Evolutionary conservation across 2,329 filamentous ascomycete genomes (phyloP).

Genomic region (Beauveria brongniartii): DNA sequence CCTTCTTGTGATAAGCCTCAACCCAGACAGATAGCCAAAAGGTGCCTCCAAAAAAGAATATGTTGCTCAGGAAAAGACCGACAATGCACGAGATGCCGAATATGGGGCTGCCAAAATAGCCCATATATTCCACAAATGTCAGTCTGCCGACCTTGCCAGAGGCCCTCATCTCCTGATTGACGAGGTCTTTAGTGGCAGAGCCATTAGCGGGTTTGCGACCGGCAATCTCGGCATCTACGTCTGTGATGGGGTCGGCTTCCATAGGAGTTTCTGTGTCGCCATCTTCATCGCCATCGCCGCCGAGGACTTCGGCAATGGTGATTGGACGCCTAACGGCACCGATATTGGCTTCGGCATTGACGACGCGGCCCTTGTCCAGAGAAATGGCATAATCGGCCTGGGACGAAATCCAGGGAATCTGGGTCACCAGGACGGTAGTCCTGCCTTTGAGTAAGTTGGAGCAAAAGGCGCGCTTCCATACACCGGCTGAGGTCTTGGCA

Average conservation of each 20-base stretch:
- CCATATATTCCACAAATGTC: conserved; percentile 42
- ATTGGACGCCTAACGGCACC: conserved; percentile 38
- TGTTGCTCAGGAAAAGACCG: conserved; percentile 32
- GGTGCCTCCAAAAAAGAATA: conserved; percentile 33
- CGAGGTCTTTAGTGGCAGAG: conserved; percentile 32
- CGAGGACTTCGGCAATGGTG: conserved; percentile 30
- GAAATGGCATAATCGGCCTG: conserved; percentile 40
- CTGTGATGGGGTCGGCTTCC: conserved; percentile 22
- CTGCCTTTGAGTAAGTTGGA: conserved; percentile 43
- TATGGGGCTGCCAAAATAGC: conserved; percentile 38
- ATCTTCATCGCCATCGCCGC: conserved; percentile 27
- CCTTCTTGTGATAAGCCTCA: conserved; percentile 38
- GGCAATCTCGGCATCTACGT: conserved; percentile 21
- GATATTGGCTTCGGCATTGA: conserved; percentile 34
- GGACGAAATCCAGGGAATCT: conserved; percentile 43
- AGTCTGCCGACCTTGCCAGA: conserved; percentile 38
- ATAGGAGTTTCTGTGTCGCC: conserved; percentile 20
- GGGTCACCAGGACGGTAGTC: conserved; percentile 50
- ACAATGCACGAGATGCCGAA: conserved; percentile 33
- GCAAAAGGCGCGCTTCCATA: conserved; percentile 52
- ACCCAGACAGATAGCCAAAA: conserved; percentile 48
- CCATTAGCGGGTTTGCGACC: conserved; percentile 26
- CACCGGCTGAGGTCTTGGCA: conserved; percentile 45
- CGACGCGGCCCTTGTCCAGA: conserved; percentile 38
- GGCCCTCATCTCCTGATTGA: conserved; percentile 39